phyloP scores from a whole-genome alignment of 2,329 filamentous ascomycete genomes.

The Botrytis porri region DNA sequence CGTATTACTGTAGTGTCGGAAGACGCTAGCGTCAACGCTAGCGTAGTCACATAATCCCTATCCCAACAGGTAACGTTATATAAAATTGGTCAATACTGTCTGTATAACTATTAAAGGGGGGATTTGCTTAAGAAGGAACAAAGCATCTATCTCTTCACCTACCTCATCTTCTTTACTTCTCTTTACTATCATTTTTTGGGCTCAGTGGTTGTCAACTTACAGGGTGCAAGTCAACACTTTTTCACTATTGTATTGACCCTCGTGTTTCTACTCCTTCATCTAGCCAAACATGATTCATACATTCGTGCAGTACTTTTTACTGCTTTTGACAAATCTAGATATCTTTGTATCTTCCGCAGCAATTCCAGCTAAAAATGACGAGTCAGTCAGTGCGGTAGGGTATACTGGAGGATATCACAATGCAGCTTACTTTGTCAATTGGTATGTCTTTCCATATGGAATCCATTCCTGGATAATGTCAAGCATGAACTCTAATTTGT shows the following conservation, averaged over 20 bases:
- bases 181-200: background rate
- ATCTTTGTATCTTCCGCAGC: background rate
- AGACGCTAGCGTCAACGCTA: too few relatives aligned
- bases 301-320: background rate
- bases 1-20: too few relatives aligned
- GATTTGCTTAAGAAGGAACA: too few relatives aligned
- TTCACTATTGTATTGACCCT: background rate
- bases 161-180: background rate
- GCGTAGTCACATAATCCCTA: too few relatives aligned
- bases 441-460: conserved; percentile 38
- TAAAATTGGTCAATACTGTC: background rate
- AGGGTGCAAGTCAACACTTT: background rate
- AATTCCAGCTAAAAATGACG: background rate
- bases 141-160: background rate
- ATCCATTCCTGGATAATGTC: background rate
- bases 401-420: conserved; percentile 22
- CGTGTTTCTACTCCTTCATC: background rate
- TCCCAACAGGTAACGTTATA: conserved; percentile 3
- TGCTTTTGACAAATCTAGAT: background rate
- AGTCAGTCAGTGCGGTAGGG: background rate
- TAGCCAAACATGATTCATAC: background rate
- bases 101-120: background rate
- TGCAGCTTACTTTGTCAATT: conserved; percentile 31
- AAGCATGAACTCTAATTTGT: background rate
- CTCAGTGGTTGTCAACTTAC: background rate